Percentiles rank a stretch among this genome's conserved stretches.
Evolutionary conservation across 768 basidiomycete genomes (phyloP).

Genomic region (Boletus tomentosulus): DNA sequence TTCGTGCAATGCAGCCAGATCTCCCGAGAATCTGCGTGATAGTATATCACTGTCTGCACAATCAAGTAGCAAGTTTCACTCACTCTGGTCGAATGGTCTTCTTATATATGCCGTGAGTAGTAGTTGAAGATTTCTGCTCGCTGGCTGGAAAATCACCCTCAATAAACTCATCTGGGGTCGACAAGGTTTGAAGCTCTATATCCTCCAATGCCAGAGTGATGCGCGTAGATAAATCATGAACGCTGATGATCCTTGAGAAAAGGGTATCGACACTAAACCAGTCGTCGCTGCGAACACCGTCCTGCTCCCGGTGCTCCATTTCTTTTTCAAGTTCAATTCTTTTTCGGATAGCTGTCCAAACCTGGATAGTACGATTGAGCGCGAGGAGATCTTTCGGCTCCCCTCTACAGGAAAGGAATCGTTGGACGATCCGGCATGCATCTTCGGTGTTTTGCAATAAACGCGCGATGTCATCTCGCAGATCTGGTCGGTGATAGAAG

Average conservation of each 20-base stretch:
- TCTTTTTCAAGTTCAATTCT: constrained; percentile 54
- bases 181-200: constrained; percentile 18
- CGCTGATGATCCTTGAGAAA: constrained; percentile 47
- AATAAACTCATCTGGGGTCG: constrained; percentile 18
- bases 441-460: constrained; percentile 62
- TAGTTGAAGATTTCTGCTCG: constrained; percentile 15
- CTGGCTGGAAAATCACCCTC: constrained; percentile 17
- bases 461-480: constrained; percentile 59
- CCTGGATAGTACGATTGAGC: constrained; percentile 56
- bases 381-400: constrained; percentile 60
- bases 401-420: constrained; percentile 66
- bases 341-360: constrained; percentile 52
- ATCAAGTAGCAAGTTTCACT: constrained; percentile 10
- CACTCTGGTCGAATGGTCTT: constrained; percentile 70
- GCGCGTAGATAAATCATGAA: constrained; percentile 48
- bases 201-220: constrained; percentile 50
- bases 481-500: constrained; percentile 56
- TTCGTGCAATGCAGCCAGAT: constrained; percentile 47
- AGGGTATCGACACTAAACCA: constrained; percentile 58
- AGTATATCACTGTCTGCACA: not conserved
- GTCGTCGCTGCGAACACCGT: constrained; percentile 28
- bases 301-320: constrained; percentile 40
- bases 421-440: constrained; percentile 70
- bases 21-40: constrained; percentile 53
- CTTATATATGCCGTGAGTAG: constrained; percentile 34